These are phyloP conservation scores for Pseudogymnoascus sp. DNA, from an alignment of 2,329 filamentous ascomycete species.

Conservation along the genomic window DNA sequence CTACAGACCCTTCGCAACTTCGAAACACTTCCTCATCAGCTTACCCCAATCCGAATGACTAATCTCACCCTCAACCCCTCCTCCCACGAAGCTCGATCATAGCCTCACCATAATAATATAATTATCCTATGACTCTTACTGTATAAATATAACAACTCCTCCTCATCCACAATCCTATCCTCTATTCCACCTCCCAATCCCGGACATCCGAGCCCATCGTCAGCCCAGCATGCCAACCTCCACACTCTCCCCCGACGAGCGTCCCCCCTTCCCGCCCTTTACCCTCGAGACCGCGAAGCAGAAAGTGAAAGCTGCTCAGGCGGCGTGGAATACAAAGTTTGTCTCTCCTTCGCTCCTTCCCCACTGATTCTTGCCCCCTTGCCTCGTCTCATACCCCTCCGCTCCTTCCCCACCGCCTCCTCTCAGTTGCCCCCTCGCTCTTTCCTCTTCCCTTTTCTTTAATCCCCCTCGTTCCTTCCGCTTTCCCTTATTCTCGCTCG, in stretches of 20 bases:
- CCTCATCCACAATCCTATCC: background rate
- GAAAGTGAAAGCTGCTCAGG: slow-evolving; percentile 79
- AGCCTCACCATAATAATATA: no score
- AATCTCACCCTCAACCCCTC: no score
- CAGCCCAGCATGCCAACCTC: slow-evolving; percentile 13
- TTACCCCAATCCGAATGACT: background rate
- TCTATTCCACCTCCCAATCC: background rate
- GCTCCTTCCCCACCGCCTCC: slow-evolving; percentile 32
- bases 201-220: background rate
- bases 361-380: slow-evolving; percentile 19
- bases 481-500: background rate
- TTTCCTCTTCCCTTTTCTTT: background rate
- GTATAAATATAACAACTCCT: background rate
- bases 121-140: no score
- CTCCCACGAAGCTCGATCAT: no score
- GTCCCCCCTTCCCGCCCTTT: slow-evolving; percentile 60
- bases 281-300: slow-evolving; percentile 60
- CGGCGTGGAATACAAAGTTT: slow-evolving; percentile 72
- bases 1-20: background rate
- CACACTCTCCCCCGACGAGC: slow-evolving; percentile 8
- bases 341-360: slow-evolving; percentile 43
- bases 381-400: slow-evolving; percentile 40
- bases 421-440: background rate
- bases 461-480: background rate
- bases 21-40: background rate